Base-by-base conservation (phyloP, 192 early-diverging fungal genomes). In the Piromyces sp. region DNA sequence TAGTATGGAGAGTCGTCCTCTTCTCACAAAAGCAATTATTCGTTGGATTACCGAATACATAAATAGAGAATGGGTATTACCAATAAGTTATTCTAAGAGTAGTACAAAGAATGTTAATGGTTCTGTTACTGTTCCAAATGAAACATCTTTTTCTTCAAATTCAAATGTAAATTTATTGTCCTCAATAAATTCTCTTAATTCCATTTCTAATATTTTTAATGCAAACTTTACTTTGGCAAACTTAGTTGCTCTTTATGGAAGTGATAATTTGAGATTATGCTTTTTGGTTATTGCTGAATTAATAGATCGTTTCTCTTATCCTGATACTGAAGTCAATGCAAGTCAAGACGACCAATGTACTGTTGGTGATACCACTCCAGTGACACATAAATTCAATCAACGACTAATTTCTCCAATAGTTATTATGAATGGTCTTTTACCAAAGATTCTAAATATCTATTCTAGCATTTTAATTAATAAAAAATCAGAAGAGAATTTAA, bases 21-120 rank as follows among this genome's bases (percentile, higher is more conserved):
- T 79, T 2, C 82, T 89, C 22, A 83, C 85, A 1, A 29, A 51
- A 29, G 83, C 85, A 36, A 83, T 86, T 30, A 79, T 80, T 16
- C 81, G 88, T 17, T 87, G 88, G 88, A 85, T 89, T 30, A 29
- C 51, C 15, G 83, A 85, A n/a, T 85, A 84, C 68, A 19, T 86
- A 83, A 42, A 31, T 68, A 68, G 40, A 22, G 83, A 85, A 80
- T 33, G 80, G 81, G 30, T 81, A 17, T 28, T 81, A 29, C 36
- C 42, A 22, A 15, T 51, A 0, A 68, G 51, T 11, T 68, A 68
- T 68, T 68, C 51, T 11, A 68, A n/a, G 22, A 68, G 51, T 68
- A 68, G 51, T 68, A 68, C 5, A n/a, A 68, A 68, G 26, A 68
- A 7, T 22, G 19, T 22, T 22, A 51, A 6, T 51, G 42, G 42